Evolutionary conservation across 805 yeast genomes (phyloP), one percentile per base, ranked within the genome.

Genomic region (Kuraishia piskuri): DNA sequence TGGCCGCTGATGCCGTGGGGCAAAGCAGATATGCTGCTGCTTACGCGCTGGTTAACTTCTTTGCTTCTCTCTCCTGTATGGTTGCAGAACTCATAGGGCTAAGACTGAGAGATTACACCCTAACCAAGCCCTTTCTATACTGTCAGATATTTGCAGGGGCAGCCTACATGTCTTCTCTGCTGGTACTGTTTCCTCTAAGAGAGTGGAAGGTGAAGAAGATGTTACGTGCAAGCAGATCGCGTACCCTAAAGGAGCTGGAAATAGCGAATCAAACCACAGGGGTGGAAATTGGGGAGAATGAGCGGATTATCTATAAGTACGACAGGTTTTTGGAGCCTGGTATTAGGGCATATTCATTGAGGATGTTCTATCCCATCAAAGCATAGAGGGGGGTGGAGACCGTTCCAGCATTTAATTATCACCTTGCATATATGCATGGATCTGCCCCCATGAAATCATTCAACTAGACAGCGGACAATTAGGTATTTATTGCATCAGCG

Each of bases 91-190:
- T 64, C 40, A 64, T 63, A 17, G 69, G 67, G 0, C 55, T 68
- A 51, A 58, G 57, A n/a, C 53, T 68, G 49, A 53, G 68, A 48
- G 55, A 60, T 17, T 44, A 50, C 19, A n/a, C 46, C 1, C 25
- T 54, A 2, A 2, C 59, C 1, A 59, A 53, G 20, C 87, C 88
- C 2, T 84, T 77, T 58, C 65, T 78, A 36, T 75, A 83, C 58
- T 74, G 86, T 1, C 89, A 84, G 60, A 71, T 83, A 1, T 83
- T 82, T 62, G 76, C 82, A 4, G 89, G 87, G 1, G 60, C 69
- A 31, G 64, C 77, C 48, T 77, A 75, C 57, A 60, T 76, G n/a
- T 65, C 65, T 10, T 76, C 77, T 0, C 60, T 76, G 12, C 6
- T 80, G 2, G 54, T 80, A 25, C 65, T 77, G 53, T 54, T 79